Base-by-base conservation (phyloP, 495 filamentous ascomycete genomes). In the Penicillium ucsense region DNA sequence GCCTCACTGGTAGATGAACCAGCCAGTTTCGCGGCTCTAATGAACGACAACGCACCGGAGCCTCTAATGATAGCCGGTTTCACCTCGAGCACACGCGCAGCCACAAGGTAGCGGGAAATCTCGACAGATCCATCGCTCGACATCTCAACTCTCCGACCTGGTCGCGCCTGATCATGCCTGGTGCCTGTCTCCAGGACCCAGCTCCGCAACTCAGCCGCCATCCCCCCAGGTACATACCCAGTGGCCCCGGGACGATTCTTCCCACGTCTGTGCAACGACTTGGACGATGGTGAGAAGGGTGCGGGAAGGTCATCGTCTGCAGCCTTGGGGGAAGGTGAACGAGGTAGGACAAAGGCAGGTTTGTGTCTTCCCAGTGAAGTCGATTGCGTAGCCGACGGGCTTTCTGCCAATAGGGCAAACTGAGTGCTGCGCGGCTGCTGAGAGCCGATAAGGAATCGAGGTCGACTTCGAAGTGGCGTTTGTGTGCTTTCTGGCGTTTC, bases 141-240 rank as follows among this genome's bases (percentile, higher is more conserved):
- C 7, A 35, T n/a, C 28, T 20, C 10, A 0, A 31, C 38, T 9
- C 32, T 6, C 9, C 11, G 5, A 29, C 32, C 46, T 10, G 32
- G 10, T 5, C 11, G 4, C 2, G 8, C 7, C n/a, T 61, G 55
- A 5, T 66, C 62, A 8, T 61, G 62, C 41, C 63, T 70, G 2
- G 62, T 49, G 11, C 66, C 68, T 50, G 60, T 65, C 41, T 73
- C 70, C 27, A 73, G 51, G 31, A 73, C 56, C 70, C 70, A 73
- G 39, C 67, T 59, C 29, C 70, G 68, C 20, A 70, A 61, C 38
- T 70, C 56, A 3, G 67, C 59, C 3, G 70, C 70, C 67, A 73
- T 70, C 10, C 70, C 70, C 8, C 66, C 70, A 3, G 68, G 59
- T 0, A 63, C 30, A 47, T 71, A 72, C 3, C 35, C 52, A 5